phyloP scores from a whole-genome alignment of 2,329 filamentous ascomycete genomes.

The Cercospora beticola region DNA sequence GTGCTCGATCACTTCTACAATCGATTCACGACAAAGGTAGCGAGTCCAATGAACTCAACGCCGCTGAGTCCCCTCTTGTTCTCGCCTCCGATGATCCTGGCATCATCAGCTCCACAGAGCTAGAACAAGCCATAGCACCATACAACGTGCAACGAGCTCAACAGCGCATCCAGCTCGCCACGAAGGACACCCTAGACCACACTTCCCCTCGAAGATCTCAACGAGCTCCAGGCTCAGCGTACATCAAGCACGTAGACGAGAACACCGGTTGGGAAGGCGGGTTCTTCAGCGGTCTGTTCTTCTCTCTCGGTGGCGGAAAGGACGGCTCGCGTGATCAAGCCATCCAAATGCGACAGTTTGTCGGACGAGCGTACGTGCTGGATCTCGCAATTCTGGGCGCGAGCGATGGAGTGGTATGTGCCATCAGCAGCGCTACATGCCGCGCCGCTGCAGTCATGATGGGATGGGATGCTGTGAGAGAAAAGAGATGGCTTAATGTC shows the following conservation, averaged over 20 bases:
- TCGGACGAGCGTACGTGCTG: conserved; percentile 78
- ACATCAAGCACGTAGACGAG: conserved; percentile 70
- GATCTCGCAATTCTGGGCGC: conserved; percentile 72
- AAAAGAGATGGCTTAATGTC: conserved; percentile 72
- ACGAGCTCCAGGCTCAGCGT: conserved; percentile 49
- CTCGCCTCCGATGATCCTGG: conserved; percentile 80
- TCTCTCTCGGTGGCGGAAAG: conserved; percentile 58
- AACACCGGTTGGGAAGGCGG: conserved; percentile 84
- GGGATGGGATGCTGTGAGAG: conserved; percentile 71
- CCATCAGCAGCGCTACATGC: conserved; percentile 67
- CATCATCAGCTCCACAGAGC: conserved; percentile 66
- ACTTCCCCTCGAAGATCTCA: conserved; percentile 30
- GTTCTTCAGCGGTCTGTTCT: conserved; percentile 80
- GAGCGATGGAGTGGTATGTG: conserved; percentile 72
- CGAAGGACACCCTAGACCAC: conserved; percentile 55
- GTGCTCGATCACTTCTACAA: conserved; percentile 16
- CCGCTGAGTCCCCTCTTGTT: conserved; percentile 48
- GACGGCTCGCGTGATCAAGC: conserved; percentile 44
- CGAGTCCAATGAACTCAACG: conserved; percentile 52
- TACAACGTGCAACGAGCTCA: conserved; percentile 59
- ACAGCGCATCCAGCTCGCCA: conserved; percentile 72
- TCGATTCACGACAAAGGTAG: conserved; percentile 53
- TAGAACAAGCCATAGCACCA: conserved; percentile 46
- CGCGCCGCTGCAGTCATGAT: conserved; percentile 79
- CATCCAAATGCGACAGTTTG: conserved; percentile 67